Base-by-base conservation (phyloP, 2,329 filamentous ascomycete species). In the Epichloe amarillans region DNA sequence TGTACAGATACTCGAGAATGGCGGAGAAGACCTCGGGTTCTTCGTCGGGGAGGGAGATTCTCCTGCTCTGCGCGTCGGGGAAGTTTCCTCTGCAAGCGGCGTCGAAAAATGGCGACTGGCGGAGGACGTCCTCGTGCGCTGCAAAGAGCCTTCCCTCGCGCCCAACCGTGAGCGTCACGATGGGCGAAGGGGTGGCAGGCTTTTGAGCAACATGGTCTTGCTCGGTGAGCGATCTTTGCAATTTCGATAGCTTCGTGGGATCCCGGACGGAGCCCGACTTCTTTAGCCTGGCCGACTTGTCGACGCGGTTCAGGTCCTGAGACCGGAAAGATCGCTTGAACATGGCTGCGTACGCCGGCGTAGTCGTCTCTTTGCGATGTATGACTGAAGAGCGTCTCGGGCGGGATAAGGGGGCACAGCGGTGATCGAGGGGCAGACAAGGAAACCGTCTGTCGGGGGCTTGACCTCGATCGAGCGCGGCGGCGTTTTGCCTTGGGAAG, bases 1-100 rank as follows among this genome's bases (percentile, higher is more conserved):
- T 95, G 83, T 96, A 96, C 59, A 96, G 82, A 69, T 90, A 96
- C 74, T 96, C 90, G 72, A 96, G 88, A 62, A 96, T 76, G 63
- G 86, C 90, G 66, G 88, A 94, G 70, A 96, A 87, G 68, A 94
- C 80, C 75, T 95, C 89, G 60, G 90, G 88, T 74, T 95, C 88
- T 77, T 86, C 84, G 62, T 80, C 74, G 57, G 74, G 63, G 63
- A 79, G 85, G 74, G 75, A 86, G 74, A 80, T 84, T 69, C 80
- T 88, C 80, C 80, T 87, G 79, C 74, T 86, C 82, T 77, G 81
- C 72, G 71, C 77, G 65, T 86, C 84, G 68, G 84, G 78, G 72
- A 84, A 86, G 66, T 84, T 80, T 64, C 79, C 80, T 62, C 80
- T 82, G 63, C 88, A 79, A 60, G 81, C 78, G 62, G 79, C 75